Conservation (phyloP, 352 stramenopile species). For the Phytophthora nicotianae region DNA sequence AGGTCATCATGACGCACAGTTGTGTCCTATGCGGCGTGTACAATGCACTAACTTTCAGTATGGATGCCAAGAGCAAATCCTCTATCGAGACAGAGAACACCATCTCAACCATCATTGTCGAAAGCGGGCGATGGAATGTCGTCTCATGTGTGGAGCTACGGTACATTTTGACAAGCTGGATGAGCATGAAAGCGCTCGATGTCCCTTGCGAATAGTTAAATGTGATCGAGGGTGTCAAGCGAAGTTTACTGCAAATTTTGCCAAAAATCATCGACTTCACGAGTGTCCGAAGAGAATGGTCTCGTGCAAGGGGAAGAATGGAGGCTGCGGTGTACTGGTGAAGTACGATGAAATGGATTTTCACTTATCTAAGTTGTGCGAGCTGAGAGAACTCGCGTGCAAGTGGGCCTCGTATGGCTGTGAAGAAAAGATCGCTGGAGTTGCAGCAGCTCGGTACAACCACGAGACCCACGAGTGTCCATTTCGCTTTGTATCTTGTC, state of each 20-base stretch:
- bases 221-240: slow-evolving; percentile 47
- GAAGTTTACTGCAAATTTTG: slow-evolving; percentile 50
- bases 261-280: slow-evolving; percentile 41
- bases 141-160: slow-evolving; percentile 46
- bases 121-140: slow-evolving; percentile 56
- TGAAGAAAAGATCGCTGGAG: slow-evolving; percentile 42
- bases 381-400: slow-evolving; percentile 48
- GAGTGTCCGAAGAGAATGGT: slow-evolving; percentile 64
- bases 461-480: slow-evolving; percentile 68
- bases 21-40: slow-evolving; percentile 47
- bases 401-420: slow-evolving; percentile 65
- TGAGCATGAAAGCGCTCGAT: slow-evolving; percentile 56
- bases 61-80: slow-evolving; percentile 50
- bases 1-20: slow-evolving; percentile 32
- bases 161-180: slow-evolving; percentile 54
- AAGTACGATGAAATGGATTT: slow-evolving; percentile 62
- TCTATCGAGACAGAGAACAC: slow-evolving; percentile 37
- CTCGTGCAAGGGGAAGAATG: slow-evolving; percentile 34
- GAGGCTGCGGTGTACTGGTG: slow-evolving; percentile 56
- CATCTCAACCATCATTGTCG: slow-evolving; percentile 66
- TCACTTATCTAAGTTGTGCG: slow-evolving; percentile 59
- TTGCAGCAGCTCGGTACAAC: slow-evolving; percentile 41
- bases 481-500: slow-evolving; percentile 55
- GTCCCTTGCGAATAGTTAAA: slow-evolving; percentile 45
- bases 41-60: slow-evolving; percentile 58